phyloP scores from a whole-genome alignment of 1,284 basidiomycete genomes.

The Boletellus deceptivus region DNA sequence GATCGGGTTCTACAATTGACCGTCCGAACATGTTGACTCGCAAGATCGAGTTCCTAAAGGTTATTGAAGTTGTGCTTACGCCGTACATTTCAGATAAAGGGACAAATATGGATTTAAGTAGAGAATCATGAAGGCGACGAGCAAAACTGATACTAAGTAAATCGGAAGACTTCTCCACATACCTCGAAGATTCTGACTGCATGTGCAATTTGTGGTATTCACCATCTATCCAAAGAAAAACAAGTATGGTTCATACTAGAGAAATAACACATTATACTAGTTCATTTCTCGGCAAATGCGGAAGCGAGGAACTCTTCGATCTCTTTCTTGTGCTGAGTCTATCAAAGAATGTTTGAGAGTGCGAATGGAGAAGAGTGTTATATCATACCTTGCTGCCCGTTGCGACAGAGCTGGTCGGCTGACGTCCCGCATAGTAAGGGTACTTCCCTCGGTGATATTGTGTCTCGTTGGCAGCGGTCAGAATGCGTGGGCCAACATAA shows the following conservation, averaged over 20 bases:
- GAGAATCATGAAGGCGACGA: too few species aligned
- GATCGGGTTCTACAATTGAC: background rate
- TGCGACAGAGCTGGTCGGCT: conserved; percentile 85
- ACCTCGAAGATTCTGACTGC: too few species aligned
- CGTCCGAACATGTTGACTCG: background rate
- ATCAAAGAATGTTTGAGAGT: conserved; percentile 9
- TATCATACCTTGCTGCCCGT: conserved; percentile 79
- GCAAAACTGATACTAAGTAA: too few species aligned
- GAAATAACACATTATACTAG: background rate
- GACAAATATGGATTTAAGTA: too few species aligned
- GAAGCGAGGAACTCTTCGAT: conserved; percentile 68
- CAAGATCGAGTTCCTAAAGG: too few species aligned
- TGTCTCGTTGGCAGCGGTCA: conserved; percentile 80
- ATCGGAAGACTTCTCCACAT: too few species aligned
- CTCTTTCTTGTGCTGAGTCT: conserved; percentile 83
- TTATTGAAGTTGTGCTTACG: too few species aligned
- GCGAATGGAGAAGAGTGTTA: background rate
- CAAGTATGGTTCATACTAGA: background rate
- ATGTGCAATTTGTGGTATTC: background rate
- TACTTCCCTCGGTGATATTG: conserved; percentile 90
- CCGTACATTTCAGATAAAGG: too few species aligned
- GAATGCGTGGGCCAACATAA: conserved; percentile 87
- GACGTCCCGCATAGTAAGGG: conserved; percentile 83
- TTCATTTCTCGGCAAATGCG: conserved; percentile 45
- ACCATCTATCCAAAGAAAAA: conserved; percentile 8